These are phyloP conservation scores for Hortiboletus campestris DNA, from an alignment of 768 basidiomycete species.

Conservation along the genomic window DNA sequence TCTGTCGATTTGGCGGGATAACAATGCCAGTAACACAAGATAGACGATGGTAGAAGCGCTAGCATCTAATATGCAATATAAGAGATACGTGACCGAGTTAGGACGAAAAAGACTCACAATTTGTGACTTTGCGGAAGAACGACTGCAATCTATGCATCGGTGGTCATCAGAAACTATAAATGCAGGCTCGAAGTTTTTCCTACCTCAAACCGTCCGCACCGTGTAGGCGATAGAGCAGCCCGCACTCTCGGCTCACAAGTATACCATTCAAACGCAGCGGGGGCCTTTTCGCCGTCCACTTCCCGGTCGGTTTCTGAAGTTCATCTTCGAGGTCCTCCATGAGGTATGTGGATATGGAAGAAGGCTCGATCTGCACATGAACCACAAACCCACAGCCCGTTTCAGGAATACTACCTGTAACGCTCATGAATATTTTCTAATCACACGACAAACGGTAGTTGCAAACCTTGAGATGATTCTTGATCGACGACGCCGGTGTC, in stretches of 20 bases:
- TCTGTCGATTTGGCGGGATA: conserved; percentile 70
- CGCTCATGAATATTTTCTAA: not conserved
- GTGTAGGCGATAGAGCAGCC: conserved; percentile 63
- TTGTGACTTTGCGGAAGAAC: conserved; percentile 75
- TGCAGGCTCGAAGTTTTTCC: conserved; percentile 6
- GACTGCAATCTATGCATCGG: conserved; percentile 43
- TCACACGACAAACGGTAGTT: not conserved
- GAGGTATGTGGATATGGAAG: conserved; percentile 46
- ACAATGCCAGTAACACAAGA: conserved; percentile 60
- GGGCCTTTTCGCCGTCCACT: conserved; percentile 55
- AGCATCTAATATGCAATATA: conserved; percentile 52
- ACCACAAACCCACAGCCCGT: conserved; percentile 65
- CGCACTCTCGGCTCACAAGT: conserved; percentile 78
- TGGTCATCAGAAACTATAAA: not conserved
- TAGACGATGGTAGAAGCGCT: conserved; percentile 67
- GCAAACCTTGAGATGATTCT: conserved; percentile 39
- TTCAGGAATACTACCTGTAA: conserved; percentile 44
- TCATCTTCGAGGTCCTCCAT: conserved; percentile 76
- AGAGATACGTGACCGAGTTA: not conserved
- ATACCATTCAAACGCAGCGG: conserved; percentile 61
- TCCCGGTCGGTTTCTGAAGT: conserved; percentile 70
- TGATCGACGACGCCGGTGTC: conserved; percentile 62
- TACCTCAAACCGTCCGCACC: conserved; percentile 72
- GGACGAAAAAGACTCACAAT: conserved; percentile 40
- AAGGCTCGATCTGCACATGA: conserved; percentile 61